Percentiles rank a stretch among this genome's conserved stretches.
Conservation (phyloP, 2,329 filamentous ascomycete species). For the Exophiala dermatitidis region DNA sequence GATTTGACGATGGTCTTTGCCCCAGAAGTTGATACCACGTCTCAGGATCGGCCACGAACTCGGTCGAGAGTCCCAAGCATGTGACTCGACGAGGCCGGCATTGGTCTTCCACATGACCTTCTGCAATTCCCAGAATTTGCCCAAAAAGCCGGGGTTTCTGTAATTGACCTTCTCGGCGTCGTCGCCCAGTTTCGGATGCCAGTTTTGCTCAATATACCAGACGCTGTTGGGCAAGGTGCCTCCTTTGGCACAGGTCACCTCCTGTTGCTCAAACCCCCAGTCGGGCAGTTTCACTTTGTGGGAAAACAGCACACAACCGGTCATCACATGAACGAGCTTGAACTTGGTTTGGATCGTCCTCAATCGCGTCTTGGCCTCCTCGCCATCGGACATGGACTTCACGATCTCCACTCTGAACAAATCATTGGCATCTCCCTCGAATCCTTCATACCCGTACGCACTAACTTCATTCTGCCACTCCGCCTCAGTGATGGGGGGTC, state of each 20-base stretch:
- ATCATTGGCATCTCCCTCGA: slow-evolving; percentile 94
- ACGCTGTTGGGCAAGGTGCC: slow-evolving; percentile 92
- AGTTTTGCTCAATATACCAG: slow-evolving; percentile 92
- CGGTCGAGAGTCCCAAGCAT: slow-evolving; percentile 95
- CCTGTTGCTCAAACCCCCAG: slow-evolving; percentile 96
- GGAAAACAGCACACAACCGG: slow-evolving; percentile 89
- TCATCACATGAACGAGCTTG: slow-evolving; percentile 91
- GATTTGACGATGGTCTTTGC: slow-evolving; percentile 84
- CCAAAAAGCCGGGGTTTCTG: slow-evolving; percentile 85
- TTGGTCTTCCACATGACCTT: slow-evolving; percentile 99
- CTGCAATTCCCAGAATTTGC: slow-evolving; percentile 96
- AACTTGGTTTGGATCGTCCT: slow-evolving; percentile 97
- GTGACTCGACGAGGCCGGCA: slow-evolving; percentile 88
- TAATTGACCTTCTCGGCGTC: slow-evolving; percentile 94
- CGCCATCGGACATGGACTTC: slow-evolving; percentile 74
- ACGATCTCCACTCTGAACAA: slow-evolving; percentile 92
- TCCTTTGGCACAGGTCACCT: slow-evolving; percentile 91
- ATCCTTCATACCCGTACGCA: slow-evolving; percentile 94
- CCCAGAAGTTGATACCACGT: slow-evolving; percentile 99
- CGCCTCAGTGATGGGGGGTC: slow-evolving; percentile 74
- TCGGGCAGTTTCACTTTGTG: slow-evolving; percentile 98
- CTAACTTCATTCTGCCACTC: slow-evolving; percentile 97
- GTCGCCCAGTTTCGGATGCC: slow-evolving; percentile 66
- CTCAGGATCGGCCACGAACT: slow-evolving; percentile 85
- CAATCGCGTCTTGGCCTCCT: slow-evolving; percentile 71